Evolutionary conservation across 139 green algal genomes (phyloP).

Genomic region (Eudorina sp.): DNA sequence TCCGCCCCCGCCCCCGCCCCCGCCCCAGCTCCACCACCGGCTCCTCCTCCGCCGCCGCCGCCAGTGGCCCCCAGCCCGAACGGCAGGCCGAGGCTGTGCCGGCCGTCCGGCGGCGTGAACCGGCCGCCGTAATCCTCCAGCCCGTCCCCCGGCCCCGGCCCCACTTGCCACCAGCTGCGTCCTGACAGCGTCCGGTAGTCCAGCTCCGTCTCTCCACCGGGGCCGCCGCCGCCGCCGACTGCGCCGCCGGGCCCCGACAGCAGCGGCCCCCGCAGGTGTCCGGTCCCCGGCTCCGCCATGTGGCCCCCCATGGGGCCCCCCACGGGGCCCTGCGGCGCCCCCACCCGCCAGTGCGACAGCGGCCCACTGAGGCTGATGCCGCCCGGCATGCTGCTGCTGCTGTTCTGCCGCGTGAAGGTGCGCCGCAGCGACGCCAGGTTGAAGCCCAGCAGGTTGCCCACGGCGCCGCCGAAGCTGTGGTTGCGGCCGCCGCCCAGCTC

Average conservation of each 20-base stretch:
- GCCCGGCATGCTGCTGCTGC: not conserved
- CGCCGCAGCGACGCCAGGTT: conserved; percentile 1
- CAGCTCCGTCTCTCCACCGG: too few relatives aligned
- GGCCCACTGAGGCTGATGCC: not conserved
- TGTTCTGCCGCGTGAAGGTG: conserved; percentile 11
- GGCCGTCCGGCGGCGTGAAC: not conserved
- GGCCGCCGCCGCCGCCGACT: not conserved
- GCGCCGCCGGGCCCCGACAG: not conserved
- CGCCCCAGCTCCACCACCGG: not conserved
- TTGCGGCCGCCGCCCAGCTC: not conserved
- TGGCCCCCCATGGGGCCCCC: too few relatives aligned
- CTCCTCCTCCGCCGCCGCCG: not conserved
- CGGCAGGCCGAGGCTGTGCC: too few relatives aligned
- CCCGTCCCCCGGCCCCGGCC: not conserved
- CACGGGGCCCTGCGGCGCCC: not conserved
- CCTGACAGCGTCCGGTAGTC: not conserved
- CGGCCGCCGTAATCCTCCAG: not conserved
- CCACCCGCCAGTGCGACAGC: not conserved
- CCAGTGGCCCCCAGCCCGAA: not conserved
- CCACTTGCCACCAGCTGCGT: not conserved
- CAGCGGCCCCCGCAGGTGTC: not conserved
- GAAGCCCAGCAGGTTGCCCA: not conserved
- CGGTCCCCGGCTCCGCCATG: not conserved
- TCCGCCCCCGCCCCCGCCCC: not conserved
- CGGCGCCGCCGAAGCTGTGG: not conserved